Evolutionary conservation across 1,139 yeast genomes (phyloP).

Genomic region (Hyphopichia wangnamkhiaoensis): DNA sequence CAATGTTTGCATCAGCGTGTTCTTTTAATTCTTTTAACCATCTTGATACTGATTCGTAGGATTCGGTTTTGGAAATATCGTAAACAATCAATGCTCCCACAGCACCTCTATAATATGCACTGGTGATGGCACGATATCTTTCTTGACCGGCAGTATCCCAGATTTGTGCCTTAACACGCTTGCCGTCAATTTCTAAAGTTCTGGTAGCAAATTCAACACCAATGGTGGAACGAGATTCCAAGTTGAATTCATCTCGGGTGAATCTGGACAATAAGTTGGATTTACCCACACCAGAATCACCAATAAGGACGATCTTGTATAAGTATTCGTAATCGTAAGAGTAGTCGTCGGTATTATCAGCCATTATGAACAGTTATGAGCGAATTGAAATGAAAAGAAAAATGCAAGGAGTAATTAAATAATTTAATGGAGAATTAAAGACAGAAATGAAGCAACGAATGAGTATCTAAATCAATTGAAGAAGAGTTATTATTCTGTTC

Average conservation of each 20-base stretch:
- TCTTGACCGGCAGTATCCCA: constrained; percentile 99
- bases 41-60: constrained; percentile 90
- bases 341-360: constrained; percentile 65
- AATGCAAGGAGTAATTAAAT: background rate
- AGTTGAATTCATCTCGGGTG: constrained; percentile 92
- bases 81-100: constrained; percentile 96
- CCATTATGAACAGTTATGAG: constrained; percentile 29
- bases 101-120: constrained; percentile 97
- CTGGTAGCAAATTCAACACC: constrained; percentile 99
- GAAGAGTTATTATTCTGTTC: too few species aligned
- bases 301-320: constrained; percentile 93
- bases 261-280: constrained; percentile 91
- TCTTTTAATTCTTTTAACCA: constrained; percentile 96
- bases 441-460: background rate
- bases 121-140: constrained; percentile 95
- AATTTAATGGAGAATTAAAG: background rate
- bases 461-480: too few species aligned
- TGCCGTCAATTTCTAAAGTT: constrained; percentile 91
- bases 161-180: constrained; percentile 94
- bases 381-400: background rate
- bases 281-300: constrained; percentile 97
- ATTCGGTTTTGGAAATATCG: constrained; percentile 90
- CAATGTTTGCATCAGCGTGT: constrained; percentile 96
- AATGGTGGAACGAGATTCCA: constrained; percentile 91
- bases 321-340: constrained; percentile 94